Evolutionary conservation across 1,284 basidiomycete species (phyloP), one percentile per base, ranked within the genome.

Genomic region (Irpex sp.): DNA sequence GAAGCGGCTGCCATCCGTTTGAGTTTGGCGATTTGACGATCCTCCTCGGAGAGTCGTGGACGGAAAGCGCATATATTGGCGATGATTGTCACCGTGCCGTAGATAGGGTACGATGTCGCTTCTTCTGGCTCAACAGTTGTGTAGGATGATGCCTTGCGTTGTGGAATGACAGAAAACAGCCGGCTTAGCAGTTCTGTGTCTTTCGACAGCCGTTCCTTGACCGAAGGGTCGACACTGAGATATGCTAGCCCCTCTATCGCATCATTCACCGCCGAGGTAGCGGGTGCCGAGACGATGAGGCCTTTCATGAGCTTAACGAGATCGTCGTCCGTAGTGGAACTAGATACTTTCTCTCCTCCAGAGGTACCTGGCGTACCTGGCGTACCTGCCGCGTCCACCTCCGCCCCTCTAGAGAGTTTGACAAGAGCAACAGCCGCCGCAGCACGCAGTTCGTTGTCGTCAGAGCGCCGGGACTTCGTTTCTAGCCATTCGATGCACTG

Each of bases 191-290:
- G 87, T 1, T 69, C 64, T 0, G 76, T 36, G 64, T 88, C 82
- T 14, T 75, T 75, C 14, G 85, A 82, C 51, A 95, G 74, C 36
- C 72, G 70, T 64, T 88, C 86, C 72, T 93, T 92, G 65, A 91
- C 78, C 1, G 73, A 65, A 0, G 91, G 79, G 64, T 86, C 82
- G 37, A 83, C 77, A 62, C 86, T 91, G 61, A 94, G 82, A 72
- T 95, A 91, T 7, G 90, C 90, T 58, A 97, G 75, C 0, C 88
- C 93, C 75, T 97, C 94, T 18, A 95, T 77, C 6, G 85, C 86
- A 65, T 92, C 88, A 7, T 79, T 73, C 35, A 82, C 69, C 45
- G 82, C 81, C 21, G 77, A 72, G 12, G 70, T 65, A 42, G 55
- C 56, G 18, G 51, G 49, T 23, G 18, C 75, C 66, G 45, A 75